These are phyloP conservation scores for Trifolium pratense DNA, from an alignment of 306 rosid species.

Conservation along the genomic window DNA sequence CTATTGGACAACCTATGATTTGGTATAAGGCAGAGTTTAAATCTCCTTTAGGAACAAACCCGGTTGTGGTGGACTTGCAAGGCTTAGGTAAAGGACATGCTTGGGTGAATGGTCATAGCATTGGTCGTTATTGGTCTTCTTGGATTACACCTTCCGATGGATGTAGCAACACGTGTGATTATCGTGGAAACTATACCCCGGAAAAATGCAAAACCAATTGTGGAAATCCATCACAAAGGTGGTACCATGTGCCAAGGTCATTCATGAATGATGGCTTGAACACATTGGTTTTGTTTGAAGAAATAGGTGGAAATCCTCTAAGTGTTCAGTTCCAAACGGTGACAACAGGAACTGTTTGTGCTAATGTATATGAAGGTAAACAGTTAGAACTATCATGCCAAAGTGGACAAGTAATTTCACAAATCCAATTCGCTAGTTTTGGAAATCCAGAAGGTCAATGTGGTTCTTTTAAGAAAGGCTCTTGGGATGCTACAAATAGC, in stretches of 20 bases:
- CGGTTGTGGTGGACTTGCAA: constrained; percentile 14
- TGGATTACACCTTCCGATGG: neutral
- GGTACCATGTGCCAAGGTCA: constrained; percentile 10
- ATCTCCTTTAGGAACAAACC: neutral
- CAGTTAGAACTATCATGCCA: neutral
- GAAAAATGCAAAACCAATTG: neutral
- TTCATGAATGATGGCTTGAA: neutral
- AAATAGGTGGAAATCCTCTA: constrained; percentile 23
- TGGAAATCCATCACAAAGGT: constrained; percentile 23
- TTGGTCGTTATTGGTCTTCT: constrained; percentile 23
- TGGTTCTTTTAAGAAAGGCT: constrained; percentile 1
- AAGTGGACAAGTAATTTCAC: constrained; percentile 12
- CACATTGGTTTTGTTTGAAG: constrained; percentile 13
- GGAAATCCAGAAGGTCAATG: constrained; percentile 10
- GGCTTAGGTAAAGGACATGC: constrained; percentile 19
- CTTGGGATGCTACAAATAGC: neutral
- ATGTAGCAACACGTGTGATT: neutral
- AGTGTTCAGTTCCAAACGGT: neutral
- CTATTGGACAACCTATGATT: neutral
- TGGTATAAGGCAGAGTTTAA: constrained; percentile 13
- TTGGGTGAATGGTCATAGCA: constrained; percentile 22
- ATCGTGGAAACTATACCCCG: neutral
- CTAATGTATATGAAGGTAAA: constrained; percentile 13
- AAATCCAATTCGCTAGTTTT: constrained; percentile 15
- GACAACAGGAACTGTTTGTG: constrained; percentile 7